Base-by-base conservation (phyloP, 495 filamentous ascomycete genomes). In the Chaetomium cochliodes region DNA sequence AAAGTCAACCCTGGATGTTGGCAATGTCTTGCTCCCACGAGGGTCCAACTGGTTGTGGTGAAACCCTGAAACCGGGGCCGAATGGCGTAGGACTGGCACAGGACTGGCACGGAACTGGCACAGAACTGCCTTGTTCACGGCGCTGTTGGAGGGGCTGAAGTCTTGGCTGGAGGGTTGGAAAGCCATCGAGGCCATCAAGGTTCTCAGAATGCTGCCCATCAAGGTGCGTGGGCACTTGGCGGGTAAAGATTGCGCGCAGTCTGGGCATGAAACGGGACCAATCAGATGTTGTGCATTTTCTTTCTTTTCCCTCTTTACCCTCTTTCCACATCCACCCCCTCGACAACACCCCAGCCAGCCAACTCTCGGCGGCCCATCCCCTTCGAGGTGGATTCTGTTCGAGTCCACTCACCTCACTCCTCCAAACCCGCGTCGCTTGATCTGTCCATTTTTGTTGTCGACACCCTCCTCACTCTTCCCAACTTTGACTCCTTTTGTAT, bases 141-240 rank as follows among this genome's bases (percentile, higher is more conserved):
- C 33, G 5, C 8, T 30, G 55, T 12, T 33, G 15, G 20, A 11
- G 46, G 54, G 23, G 54, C 33, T 41, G 20, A 16, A 7, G 62
- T 22, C 47, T 58, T 58, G 55, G 63, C 55, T 9, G 18, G 49
- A 15, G 28, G 33, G 33, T 2, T 28, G 2, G 49, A 20, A 50
- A 6, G 3, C 28, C 28, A 30, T 30, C 28, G 28, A 30, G 28
- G 46, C 42, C 63, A 57, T 69, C 67, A 66, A 66, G 67, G 67
- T 69, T 66, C 67, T 57, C 58, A 5, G 33, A 6, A 18, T 11
- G 39, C 28, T 60, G 56, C 56, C 63, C 63, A 60, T 65, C 63
- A 65, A 60, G 63, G 63, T 65, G 42, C 56, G 12, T 6, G 6
- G 28, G 28, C 28, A 30, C 28, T 30, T 30, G 28, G 28, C 63